These are phyloP conservation scores for Leptomonas pyrrhocoris DNA, from an alignment of 208 protist species.

Conservation along the genomic window DNA sequence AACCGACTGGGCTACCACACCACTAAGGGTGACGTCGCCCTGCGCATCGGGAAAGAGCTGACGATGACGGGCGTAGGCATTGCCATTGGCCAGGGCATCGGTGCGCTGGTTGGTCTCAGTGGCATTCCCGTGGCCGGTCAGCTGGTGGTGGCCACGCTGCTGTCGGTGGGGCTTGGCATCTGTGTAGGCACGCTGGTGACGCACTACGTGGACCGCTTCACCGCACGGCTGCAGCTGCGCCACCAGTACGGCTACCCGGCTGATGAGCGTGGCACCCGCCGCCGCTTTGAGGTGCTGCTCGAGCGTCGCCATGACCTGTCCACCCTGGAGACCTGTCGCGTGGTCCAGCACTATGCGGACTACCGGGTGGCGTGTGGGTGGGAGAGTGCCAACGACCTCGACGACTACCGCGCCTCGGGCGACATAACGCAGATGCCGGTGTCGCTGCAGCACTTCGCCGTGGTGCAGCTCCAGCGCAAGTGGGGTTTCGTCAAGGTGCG, in stretches of 20 bases:
- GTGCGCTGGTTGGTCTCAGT: conserved; percentile 56
- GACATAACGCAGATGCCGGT: conserved; percentile 68
- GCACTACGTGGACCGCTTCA: conserved; percentile 70
- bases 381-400: conserved; percentile 67
- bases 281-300: conserved; percentile 65
- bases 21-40: conserved; percentile 52
- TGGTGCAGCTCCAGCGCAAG: conserved; percentile 75
- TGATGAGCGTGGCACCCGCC: conserved; percentile 52
- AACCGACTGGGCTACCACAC: conserved; percentile 66
- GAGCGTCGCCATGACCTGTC: conserved; percentile 65
- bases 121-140: conserved; percentile 67
- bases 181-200: conserved; percentile 64
- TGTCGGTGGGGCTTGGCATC: conserved; percentile 63
- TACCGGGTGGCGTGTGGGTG: conserved; percentile 78
- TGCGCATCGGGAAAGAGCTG: conserved; percentile 61
- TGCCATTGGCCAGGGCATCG: conserved; percentile 64
- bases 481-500: conserved; percentile 78
- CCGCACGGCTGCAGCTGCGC: conserved; percentile 59
- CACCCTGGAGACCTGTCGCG: conserved; percentile 58
- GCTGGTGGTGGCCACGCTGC: conserved; percentile 49
- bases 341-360: conserved; percentile 81
- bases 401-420: conserved; percentile 66
- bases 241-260: conserved; percentile 66
- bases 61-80: conserved; percentile 57
- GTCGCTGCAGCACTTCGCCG: conserved; percentile 82